These are phyloP conservation scores for Teratosphaeria pseudoeucalypti DNA, from an alignment of 2,329 filamentous ascomycete genomes.

Conservation along the genomic window DNA sequence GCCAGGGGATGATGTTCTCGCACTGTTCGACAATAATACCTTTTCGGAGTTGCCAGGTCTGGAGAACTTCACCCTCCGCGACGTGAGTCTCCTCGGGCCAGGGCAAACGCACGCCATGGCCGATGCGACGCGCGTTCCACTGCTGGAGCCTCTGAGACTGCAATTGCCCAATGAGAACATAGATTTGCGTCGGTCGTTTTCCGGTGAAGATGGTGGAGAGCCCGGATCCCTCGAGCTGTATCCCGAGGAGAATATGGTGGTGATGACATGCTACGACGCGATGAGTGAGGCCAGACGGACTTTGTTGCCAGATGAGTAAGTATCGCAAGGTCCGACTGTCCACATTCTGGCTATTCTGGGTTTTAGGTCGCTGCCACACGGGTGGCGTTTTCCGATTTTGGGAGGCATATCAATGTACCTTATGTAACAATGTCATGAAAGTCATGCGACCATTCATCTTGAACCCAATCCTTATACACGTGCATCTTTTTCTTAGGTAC, in stretches of 20 bases:
- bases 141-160: not conserved
- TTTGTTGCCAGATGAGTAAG: too few relatives aligned
- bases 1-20: not conserved
- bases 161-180: not conserved
- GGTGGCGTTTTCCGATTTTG: too few relatives aligned
- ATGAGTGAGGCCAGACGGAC: not conserved
- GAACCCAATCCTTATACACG: too few relatives aligned
- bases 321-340: too few relatives aligned
- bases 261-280: not conserved
- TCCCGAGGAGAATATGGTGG: not conserved
- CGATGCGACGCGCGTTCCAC: not conserved
- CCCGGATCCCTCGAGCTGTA: not conserved
- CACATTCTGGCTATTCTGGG: too few relatives aligned
- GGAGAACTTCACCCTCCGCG: not conserved
- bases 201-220: not conserved
- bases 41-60: not conserved
- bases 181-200: not conserved
- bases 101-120: not conserved
- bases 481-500: too few relatives aligned
- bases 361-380: too few relatives aligned
- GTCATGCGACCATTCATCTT: too few relatives aligned
- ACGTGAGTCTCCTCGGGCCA: not conserved
- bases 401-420: too few relatives aligned
- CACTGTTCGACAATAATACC: not conserved
- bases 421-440: too few relatives aligned